These are phyloP conservation scores for Bipolaris oryzae DNA, from an alignment of 2,329 filamentous ascomycete genomes.

Conservation along the genomic window DNA sequence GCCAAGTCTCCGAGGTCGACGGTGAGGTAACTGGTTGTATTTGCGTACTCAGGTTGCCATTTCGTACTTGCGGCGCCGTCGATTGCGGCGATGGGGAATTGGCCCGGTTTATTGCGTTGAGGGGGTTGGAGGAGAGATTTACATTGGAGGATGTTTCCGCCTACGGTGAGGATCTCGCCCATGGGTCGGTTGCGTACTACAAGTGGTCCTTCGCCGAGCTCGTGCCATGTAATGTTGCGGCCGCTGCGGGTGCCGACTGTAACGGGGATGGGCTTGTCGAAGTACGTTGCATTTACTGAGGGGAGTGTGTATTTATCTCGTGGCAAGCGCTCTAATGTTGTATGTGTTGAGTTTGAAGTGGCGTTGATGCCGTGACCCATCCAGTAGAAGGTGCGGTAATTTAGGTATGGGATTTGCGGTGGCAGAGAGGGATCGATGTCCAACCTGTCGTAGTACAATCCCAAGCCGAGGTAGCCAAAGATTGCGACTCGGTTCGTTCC, in stretches of 20 bases:
- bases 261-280: slow-evolving; percentile 62
- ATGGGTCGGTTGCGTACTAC: slow-evolving; percentile 65
- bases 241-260: slow-evolving; percentile 56
- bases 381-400: slow-evolving; percentile 70
- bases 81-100: slow-evolving; percentile 70
- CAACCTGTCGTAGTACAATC: slow-evolving; percentile 64
- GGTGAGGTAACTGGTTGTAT: slow-evolving; percentile 60
- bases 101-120: slow-evolving; percentile 61
- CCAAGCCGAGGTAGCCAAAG: slow-evolving; percentile 70
- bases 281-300: slow-evolving; percentile 62
- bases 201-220: slow-evolving; percentile 58
- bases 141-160: slow-evolving; percentile 70
- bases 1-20: slow-evolving; percentile 55
- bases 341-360: slow-evolving; percentile 68
- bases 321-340: slow-evolving; percentile 62
- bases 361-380: slow-evolving; percentile 68
- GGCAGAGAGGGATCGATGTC: slow-evolving; percentile 69
- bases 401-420: slow-evolving; percentile 66
- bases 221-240: slow-evolving; percentile 46
- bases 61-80: slow-evolving; percentile 70
- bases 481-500: slow-evolving; percentile 71
- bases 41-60: slow-evolving; percentile 66
- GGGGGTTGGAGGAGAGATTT: slow-evolving; percentile 52
- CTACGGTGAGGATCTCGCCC: slow-evolving; percentile 59
- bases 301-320: slow-evolving; percentile 50